Evolutionary conservation across 2,329 filamentous ascomycete genomes (phyloP), one percentile per base, ranked within the genome.

Genomic region (Verticillium alfalfae): DNA sequence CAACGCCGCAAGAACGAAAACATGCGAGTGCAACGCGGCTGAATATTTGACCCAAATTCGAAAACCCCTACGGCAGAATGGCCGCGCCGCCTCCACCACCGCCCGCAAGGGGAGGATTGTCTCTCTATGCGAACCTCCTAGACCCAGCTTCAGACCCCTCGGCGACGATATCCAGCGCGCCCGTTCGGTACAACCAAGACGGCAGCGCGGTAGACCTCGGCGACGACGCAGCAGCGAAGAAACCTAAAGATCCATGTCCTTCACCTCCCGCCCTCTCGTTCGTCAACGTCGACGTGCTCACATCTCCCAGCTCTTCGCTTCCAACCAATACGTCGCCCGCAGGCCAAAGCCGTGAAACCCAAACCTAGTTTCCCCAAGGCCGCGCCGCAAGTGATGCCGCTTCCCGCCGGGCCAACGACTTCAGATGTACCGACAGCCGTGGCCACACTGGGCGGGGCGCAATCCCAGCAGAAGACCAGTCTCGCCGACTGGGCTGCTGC

Each of bases 111-210:
- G 77, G 79, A 62, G 82, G 82, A 62, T 79, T 92, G 67, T 93
- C 91, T 18, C 85, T 96, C 5, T 97, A 97, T 73, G 93, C 91
- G 60, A 91, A 96, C 73, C 84, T 96, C 54, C 85, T 95, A 65
- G 89, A 92, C 68, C 79, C 85, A 22, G 76, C 80, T 56, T 68
- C 74, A 65, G 73, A 77, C 62, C 16, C 77, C 39, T 69, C 81
- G 2, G 77, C 82, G n/a, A 90, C 89, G n/a, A 91, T 94, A 68
- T 92, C 90, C 16, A 86, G 88, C 68, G 89, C 86, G 1, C 90
- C 92, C 0, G 86, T 93, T 59, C 82, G 88, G 60, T 93, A 93
- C 75, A 86, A 86, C 65, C 76, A 87, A 68, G 73, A 78, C 63
- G 78, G 79, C 22, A 79, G 81, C 22, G 69, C 75, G 55, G 72